These are phyloP conservation scores for Macrophomina pseudophaseolina DNA, from an alignment of 2,329 filamentous ascomycete species.

Conservation along the genomic window DNA sequence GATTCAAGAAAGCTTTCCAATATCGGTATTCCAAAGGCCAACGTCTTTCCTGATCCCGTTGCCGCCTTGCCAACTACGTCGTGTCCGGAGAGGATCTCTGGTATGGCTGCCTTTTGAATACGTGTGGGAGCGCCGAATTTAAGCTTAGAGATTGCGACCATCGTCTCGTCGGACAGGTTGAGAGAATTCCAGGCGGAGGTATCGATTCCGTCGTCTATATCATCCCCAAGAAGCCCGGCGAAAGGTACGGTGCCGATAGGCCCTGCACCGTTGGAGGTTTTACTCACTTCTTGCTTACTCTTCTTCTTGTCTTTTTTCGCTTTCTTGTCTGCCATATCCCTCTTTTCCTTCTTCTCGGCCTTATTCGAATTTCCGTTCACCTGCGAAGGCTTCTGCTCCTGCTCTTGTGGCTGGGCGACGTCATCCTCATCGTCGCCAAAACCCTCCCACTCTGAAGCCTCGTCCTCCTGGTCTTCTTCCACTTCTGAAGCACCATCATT, in stretches of 20 bases:
- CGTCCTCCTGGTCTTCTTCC: constrained; percentile 33
- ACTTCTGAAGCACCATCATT: constrained; percentile 21
- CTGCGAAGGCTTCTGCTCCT: constrained; percentile 29
- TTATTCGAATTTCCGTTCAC: constrained; percentile 25
- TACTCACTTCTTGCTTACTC: constrained; percentile 33
- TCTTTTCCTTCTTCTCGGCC: constrained; percentile 28
- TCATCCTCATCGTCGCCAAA: constrained; percentile 39
- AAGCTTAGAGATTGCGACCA: constrained; percentile 77
- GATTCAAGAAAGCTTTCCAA: constrained; percentile 75
- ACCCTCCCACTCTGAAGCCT: constrained; percentile 39
- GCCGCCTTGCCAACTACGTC: constrained; percentile 96
- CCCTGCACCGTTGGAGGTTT: constrained; percentile 37
- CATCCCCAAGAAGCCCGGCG: constrained; percentile 58
- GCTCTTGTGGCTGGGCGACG: constrained; percentile 38
- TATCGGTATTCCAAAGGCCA: constrained; percentile 94
- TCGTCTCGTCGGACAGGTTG: constrained; percentile 71
- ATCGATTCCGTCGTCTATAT: constrained; percentile 66
- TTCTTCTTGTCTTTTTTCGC: constrained; percentile 36
- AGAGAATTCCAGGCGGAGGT: constrained; percentile 80
- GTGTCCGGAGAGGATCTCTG: constrained; percentile 78
- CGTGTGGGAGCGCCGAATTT: constrained; percentile 80
- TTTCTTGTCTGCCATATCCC: constrained; percentile 30
- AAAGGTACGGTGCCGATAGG: constrained; percentile 58
- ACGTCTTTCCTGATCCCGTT: constrained; percentile 94
- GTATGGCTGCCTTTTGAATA: constrained; percentile 82